Evolutionary conservation across 225 moss, liverwort and hornwort genomes (phyloP), one percentile per base, ranked within the genome.

Genomic region (Ulota crispa): DNA sequence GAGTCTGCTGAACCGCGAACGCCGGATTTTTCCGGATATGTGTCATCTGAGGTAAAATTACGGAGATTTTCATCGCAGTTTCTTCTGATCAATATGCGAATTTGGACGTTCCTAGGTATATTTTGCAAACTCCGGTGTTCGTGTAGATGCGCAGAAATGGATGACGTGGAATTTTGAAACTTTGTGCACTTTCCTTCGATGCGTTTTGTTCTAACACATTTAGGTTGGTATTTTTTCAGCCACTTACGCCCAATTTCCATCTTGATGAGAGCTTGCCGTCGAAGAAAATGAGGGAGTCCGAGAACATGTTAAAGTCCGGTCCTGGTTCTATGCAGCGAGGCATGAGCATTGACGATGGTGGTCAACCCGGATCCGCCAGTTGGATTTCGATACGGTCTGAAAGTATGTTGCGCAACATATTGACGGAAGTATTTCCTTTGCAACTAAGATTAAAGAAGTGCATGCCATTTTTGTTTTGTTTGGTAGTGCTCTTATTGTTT

Each of bases 241-340:
- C 84, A 75, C 84, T 84, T 68, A 88, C 86, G 62, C 89, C 92
- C 53, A 76, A 78, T 79, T 83, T 86, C 64, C 82, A 87, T 67
- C 41, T 83, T 43, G 84, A 83, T 54, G 87, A 86, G 81, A 84
- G 82, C 82, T 86, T 85, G 72, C 91, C 85, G 31, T 82, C 86
- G 31, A 91, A 91, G 84, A 91, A 88, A 85, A 82, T 85, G 73
- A 86, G 83, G 80, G 90, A 91, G 78, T 82, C 90, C n/a, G 90
- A 91, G 78, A 79, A 79, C 31, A 72, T 83, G 82, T 43, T 86
- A 5, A 91, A 87, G 31, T 75, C 80, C 57, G 83, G 32, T 80
- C 36, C 87, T 84, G 65, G 79, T 73, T 68, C 85, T 20, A 79
- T 87, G 65, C 89, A 89, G 75, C 89, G 86, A 80, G 90, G 91